Evolutionary conservation across 1,139 yeast genomes (phyloP), one percentile per base, ranked within the genome.

Genomic region (Saccharomyces hybrid): DNA sequence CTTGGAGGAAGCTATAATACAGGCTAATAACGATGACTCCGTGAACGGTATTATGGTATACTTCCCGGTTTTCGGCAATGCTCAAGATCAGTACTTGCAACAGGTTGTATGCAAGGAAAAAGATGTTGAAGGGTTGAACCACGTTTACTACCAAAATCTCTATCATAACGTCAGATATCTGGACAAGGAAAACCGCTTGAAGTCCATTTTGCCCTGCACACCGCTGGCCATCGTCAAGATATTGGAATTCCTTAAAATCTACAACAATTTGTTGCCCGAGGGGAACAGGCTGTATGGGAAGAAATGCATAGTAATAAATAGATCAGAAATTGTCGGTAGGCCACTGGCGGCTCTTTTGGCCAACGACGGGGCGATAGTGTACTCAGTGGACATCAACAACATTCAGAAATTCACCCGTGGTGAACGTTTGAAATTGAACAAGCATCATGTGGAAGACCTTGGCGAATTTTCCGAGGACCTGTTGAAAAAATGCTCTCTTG

Each of bases 31-130:
- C 32, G 95, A 91, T 65, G 82, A 80, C 54, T 64, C 70, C 1
- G 89, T 93, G 38, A 86, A 89, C 67, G 99, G 99, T 30, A 93
- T 93, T 61, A 90, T 93, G 90, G 93, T 93, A n/a, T 93, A 93
- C 71, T 93, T 91, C 79, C 99, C 99, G 0, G 98, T 93, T 3
- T 93, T 89, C 73, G 97, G 97, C 2, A 89, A 88, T 68, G 81
- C 88, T 58, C 99, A 93, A 73, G 99, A 93, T 70, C 96, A 88
- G 71, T 93, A 95, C 70, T 73, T 93, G 55, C 98, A 93, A 73
- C 98, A 93, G 73, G 86, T 90, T 58, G 90, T 93, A 11, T 75
- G 73, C 5, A 63, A 86, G 32, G 91, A 88, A 59, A 93, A 93
- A 70, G 99, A 93, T 65, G 98, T 95, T 26, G 99, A 93, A 72